Base-by-base conservation (phyloP, 2,329 filamentous ascomycete genomes). In the Hypoxylon rubiginosum region DNA sequence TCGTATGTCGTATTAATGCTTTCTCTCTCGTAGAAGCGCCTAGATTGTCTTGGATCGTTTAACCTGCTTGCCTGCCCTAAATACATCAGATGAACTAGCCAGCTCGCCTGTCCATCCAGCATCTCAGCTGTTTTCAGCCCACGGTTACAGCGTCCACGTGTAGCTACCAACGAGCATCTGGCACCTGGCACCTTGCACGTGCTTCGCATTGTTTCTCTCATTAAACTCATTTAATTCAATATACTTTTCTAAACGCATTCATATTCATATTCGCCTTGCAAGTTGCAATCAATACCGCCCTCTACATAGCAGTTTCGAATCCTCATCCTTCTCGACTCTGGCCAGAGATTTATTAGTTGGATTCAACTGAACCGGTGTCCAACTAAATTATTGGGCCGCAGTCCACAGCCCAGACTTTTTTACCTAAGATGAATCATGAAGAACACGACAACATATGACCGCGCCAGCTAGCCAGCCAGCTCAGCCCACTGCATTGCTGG, bases 31-130 rank as follows among this genome's bases (percentile, higher is more conserved):
- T 59, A 17, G 58, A 68, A 56, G 49, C 55, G 58, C 49, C 53
- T 55, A 58, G 58, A 58, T 45, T 13, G 39, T 10, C 45, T 30
- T 21, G 24, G 26, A 30, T 48, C 45, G 24, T 28, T 13, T 15
- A 48, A 28, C 30, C 8, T 24, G 21, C 21, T 24, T 39, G 26
- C 30, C 8, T 45, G 11, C 28, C 48, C 41, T n/a, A 52, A 48
- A 24, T 57, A 64, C 53, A 57, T 67, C 61, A 58, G 64, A 67
- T 26, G 61, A 67, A 67, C 26, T 24, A 4, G 21, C 21, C 21
- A 24, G 21, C 4, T 56, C 39, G 49, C 54, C 56, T 17, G 45
- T 26, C 45, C 17, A 30, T n/a, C n/a, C n/a, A n/a, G n/a, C n/a
- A n/a, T 49, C 15, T 49, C 54, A 57, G 50, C 50, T 52, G 46